These are phyloP conservation scores for Lipomyces lipofer DNA, from an alignment of 805 yeast genomes.

Conservation along the genomic window DNA sequence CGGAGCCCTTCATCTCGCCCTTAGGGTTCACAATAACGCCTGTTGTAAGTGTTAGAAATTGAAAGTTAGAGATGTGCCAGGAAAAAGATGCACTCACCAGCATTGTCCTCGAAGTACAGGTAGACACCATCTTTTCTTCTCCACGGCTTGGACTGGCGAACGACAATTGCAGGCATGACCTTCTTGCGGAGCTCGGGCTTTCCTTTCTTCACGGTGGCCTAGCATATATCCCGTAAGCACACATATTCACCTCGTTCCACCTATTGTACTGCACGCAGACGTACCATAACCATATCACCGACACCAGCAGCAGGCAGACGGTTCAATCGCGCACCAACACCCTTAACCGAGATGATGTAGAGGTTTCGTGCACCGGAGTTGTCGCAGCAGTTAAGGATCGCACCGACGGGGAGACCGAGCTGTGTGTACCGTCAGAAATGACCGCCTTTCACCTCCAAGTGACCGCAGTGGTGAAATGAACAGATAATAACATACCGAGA, in stretches of 20 bases:
- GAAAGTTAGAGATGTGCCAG: too few relatives aligned
- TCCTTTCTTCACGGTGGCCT: constrained; percentile 99
- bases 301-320: constrained; percentile 99
- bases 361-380: constrained; percentile 99
- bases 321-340: constrained; percentile 99
- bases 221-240: background rate
- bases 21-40: constrained; percentile 99
- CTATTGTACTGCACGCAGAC: background rate
- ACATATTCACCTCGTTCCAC: background rate
- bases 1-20: constrained; percentile 99
- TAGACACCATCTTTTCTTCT: constrained; percentile 99
- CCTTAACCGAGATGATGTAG: constrained; percentile 98
- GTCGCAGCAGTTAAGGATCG: constrained; percentile 99
- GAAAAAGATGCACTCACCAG: constrained; percentile 41
- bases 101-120: constrained; percentile 99
- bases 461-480: background rate
- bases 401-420: constrained; percentile 99
- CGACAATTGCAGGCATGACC: constrained; percentile 99
- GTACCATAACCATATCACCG: constrained; percentile 96
- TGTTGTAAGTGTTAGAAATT: background rate
- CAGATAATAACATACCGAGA: constrained; percentile 77
- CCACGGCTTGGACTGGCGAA: constrained; percentile 99
- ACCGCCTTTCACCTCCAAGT: constrained; percentile 24
- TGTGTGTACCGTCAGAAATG: constrained; percentile 37
- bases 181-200: constrained; percentile 99